These are phyloP conservation scores for Quercus gilva DNA, from an alignment of 306 rosid species.

Conservation along the genomic window DNA sequence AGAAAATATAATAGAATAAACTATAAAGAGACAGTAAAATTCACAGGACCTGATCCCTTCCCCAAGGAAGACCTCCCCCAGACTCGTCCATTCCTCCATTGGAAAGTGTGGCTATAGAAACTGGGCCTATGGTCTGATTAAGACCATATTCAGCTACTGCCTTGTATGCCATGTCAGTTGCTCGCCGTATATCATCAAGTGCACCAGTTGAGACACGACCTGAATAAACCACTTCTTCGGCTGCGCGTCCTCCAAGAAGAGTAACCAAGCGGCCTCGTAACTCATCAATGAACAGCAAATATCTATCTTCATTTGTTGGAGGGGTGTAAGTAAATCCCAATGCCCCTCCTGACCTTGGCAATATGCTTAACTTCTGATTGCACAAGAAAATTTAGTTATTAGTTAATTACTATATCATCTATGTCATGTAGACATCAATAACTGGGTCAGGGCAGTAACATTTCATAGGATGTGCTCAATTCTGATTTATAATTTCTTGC, in stretches of 20 bases:
- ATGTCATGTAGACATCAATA: background rate
- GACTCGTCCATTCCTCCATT: conserved; percentile 91
- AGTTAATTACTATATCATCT: background rate
- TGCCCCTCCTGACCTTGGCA: conserved; percentile 97
- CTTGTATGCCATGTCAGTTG: conserved; percentile 98
- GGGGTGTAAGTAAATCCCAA: conserved; percentile 94
- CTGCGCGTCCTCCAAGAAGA: conserved; percentile 99
- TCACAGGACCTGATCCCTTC: conserved; percentile 89
- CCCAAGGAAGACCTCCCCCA: conserved; percentile 74
- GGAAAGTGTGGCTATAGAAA: conserved; percentile 78
- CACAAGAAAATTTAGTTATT: conserved; percentile 14
- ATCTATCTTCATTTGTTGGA: conserved; percentile 91
- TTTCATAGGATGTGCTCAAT: background rate
- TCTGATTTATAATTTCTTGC: background rate
- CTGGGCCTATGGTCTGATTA: conserved; percentile 83
- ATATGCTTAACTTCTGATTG: conserved; percentile 90
- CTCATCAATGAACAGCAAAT: conserved; percentile 95
- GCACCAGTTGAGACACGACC: conserved; percentile 99
- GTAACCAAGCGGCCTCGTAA: conserved; percentile 93
- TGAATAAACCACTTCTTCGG: conserved; percentile 89
- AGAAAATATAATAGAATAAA: conserved; percentile 4
- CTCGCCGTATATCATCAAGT: conserved; percentile 93
- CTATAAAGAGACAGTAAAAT: conserved; percentile 15
- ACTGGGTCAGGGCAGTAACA: background rate
- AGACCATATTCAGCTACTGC: conserved; percentile 99